phyloP scores from a whole-genome alignment of 2,329 filamentous ascomycete genomes.

The Alternaria dauci region DNA sequence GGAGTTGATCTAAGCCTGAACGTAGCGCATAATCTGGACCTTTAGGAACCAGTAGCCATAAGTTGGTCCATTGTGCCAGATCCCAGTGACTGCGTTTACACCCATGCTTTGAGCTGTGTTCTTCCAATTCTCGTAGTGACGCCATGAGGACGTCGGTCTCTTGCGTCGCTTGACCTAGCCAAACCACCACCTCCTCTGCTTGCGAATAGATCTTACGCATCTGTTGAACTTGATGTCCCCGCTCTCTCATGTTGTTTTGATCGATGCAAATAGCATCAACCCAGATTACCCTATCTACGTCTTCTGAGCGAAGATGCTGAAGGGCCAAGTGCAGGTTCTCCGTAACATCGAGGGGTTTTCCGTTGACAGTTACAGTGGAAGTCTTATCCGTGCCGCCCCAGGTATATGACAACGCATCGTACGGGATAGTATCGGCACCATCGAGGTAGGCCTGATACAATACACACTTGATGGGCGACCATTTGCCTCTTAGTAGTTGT shows the following conservation, averaged over 20 bases:
- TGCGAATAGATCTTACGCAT: conserved; percentile 36
- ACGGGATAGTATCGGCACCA: conserved; percentile 6
- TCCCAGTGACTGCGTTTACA: not conserved
- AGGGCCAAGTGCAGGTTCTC: not conserved
- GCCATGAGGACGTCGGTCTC: not conserved
- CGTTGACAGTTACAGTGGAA: not conserved
- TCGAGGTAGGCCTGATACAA: conserved; percentile 22
- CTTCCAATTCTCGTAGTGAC: not conserved
- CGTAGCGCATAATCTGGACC: not conserved
- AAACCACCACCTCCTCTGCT: conserved; percentile 36
- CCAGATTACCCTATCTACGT: not conserved
- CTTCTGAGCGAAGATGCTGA: not conserved
- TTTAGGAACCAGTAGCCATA: not conserved
- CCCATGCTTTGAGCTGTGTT: not conserved
- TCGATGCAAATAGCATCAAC: conserved; percentile 23
- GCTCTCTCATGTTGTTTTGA: conserved; percentile 32
- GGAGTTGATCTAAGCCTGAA: not conserved
- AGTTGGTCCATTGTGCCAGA: accelerated
- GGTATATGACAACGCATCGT: conserved; percentile 10
- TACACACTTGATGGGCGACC: conserved; percentile 12
- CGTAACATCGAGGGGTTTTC: accelerated
- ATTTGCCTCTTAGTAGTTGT: not conserved
- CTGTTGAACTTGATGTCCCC: conserved; percentile 35
- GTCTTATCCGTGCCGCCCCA: not conserved
- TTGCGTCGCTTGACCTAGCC: conserved; percentile 33